These are phyloP conservation scores for Cytospora piceicola DNA, from an alignment of 2,329 filamentous ascomycete species.

Conservation along the genomic window DNA sequence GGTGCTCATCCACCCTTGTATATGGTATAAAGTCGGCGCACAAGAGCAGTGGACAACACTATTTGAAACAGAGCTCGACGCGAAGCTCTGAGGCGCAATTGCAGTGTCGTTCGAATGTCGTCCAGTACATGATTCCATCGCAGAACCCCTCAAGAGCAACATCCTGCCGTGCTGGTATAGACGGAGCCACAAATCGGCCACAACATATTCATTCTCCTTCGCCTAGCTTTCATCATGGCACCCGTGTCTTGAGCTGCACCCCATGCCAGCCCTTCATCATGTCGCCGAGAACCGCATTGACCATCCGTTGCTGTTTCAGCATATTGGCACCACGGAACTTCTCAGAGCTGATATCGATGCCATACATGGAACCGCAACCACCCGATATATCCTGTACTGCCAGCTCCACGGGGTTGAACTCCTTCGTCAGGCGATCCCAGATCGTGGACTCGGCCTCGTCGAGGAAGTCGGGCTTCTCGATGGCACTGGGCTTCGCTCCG, in stretches of 20 bases:
- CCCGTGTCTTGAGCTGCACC: conserved; percentile 75
- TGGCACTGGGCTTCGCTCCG: conserved; percentile 27
- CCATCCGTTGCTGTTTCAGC: conserved; percentile 81
- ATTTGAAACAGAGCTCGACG: background rate
- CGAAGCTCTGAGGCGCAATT: background rate
- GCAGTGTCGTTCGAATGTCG: background rate
- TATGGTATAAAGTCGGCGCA: background rate
- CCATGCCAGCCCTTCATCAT: conserved; percentile 83
- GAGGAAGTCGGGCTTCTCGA: conserved; percentile 54
- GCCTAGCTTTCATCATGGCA: conserved; percentile 40
- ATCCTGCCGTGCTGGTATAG: background rate
- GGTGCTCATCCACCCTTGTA: background rate
- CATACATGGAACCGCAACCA: conserved; percentile 87
- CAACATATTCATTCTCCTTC: background rate
- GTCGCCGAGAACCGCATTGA: conserved; percentile 74
- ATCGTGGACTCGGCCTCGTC: conserved; percentile 62
- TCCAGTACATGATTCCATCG: background rate
- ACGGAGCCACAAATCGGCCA: background rate
- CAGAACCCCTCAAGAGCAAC: background rate
- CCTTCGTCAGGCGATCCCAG: conserved; percentile 56
- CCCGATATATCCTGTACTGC: conserved; percentile 80
- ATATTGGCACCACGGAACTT: conserved; percentile 72
- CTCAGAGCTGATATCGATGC: conserved; percentile 74
- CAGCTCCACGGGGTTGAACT: conserved; percentile 56
- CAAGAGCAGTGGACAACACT: background rate